Conservation (phyloP, 164 flowering plant genomes). For the Protea cynaroides region DNA sequence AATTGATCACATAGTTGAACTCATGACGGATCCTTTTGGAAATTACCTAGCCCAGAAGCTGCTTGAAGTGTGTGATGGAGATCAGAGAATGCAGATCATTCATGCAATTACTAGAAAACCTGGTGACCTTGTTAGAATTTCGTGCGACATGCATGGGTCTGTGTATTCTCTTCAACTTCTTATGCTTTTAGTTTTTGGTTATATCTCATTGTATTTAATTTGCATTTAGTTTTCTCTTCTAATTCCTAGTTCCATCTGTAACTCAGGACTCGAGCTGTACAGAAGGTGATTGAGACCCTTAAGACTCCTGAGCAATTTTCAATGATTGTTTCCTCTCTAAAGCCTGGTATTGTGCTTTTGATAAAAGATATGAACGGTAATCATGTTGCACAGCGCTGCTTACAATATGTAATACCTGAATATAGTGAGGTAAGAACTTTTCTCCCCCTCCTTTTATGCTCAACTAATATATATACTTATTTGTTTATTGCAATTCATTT, state of each 20-base stretch:
- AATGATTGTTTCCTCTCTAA: background rate
- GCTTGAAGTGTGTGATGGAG: constrained; percentile 6
- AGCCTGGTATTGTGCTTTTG: constrained; percentile 3
- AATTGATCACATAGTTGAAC: constrained; percentile 4
- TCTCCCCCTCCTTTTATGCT: background rate
- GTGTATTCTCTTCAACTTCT: background rate
- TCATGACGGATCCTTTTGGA: constrained; percentile 10
- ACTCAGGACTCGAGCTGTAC: constrained; percentile 7
- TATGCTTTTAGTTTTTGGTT: background rate
- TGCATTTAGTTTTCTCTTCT: background rate
- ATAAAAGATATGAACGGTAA: constrained; percentile 5
- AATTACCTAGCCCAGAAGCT: constrained; percentile 9
- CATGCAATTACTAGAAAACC: background rate
- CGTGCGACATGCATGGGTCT: constrained; percentile 11
- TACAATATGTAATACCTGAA: constrained; percentile 2
- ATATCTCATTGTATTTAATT: background rate
- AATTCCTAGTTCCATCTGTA: background rate
- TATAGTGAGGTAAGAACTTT: background rate
- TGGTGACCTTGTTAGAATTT: constrained; percentile 2
- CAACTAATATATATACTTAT: background rate
- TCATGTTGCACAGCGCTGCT: constrained; percentile 7
- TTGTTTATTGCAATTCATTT: background rate
- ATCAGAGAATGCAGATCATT: constrained; percentile 4
- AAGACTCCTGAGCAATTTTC: constrained; percentile 1
- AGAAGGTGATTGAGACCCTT: constrained; percentile 4